phyloP scores from a whole-genome alignment of 1,284 basidiomycete species.

The Golubevia sp. region DNA sequence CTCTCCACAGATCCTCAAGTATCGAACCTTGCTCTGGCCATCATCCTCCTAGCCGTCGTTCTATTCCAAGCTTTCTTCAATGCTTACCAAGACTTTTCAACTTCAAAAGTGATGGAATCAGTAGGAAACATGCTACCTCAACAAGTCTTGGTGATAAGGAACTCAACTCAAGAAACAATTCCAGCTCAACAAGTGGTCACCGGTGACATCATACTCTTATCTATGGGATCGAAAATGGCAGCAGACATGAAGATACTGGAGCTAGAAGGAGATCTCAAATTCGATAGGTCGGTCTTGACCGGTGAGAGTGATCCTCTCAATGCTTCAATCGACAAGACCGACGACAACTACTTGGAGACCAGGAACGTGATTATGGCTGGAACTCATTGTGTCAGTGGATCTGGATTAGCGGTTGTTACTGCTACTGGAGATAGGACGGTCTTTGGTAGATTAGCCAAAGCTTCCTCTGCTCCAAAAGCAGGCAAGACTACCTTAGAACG shows the following conservation, averaged over 20 bases:
- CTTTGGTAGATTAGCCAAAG: constrained; percentile 69
- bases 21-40: constrained; percentile 65
- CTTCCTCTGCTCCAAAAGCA: constrained; percentile 66
- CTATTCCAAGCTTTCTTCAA: constrained; percentile 65
- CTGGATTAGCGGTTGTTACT: constrained; percentile 68
- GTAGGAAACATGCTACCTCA: constrained; percentile 67
- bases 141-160: constrained; percentile 64
- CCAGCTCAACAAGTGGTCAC: constrained; percentile 60
- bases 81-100: constrained; percentile 66
- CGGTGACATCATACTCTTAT: constrained; percentile 62
- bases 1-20: constrained; percentile 55
- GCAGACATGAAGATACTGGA: constrained; percentile 63
- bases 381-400: constrained; percentile 70
- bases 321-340: constrained; percentile 66
- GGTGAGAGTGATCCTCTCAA: constrained; percentile 69
- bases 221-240: constrained; percentile 64
- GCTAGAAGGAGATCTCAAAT: constrained; percentile 66
- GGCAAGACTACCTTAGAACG: constrained; percentile 61
- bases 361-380: constrained; percentile 72
- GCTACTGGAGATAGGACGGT: constrained; percentile 69
- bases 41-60: constrained; percentile 65
- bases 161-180: constrained; percentile 21
- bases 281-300: constrained; percentile 72
- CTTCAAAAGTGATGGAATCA: constrained; percentile 66
- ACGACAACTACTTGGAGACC: constrained; percentile 66